Evolutionary conservation across 768 basidiomycete species (phyloP).

Genomic region (Harrya chromipes): DNA sequence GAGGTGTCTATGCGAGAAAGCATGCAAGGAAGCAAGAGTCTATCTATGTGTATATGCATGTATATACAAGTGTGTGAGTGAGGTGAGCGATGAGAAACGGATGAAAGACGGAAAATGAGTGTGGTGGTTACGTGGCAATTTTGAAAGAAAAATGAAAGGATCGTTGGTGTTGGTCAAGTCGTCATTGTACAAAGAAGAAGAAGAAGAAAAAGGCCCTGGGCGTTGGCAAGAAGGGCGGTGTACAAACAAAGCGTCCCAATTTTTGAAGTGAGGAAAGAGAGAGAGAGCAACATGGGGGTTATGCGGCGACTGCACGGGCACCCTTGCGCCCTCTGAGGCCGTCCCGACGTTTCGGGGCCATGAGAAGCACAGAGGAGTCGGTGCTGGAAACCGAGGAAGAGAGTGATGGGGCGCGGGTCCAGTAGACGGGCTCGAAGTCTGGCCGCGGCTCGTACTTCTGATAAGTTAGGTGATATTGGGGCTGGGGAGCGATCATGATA

Average conservation of each 20-base stretch:
- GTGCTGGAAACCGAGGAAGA: conserved; percentile 24
- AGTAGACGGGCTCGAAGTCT: conserved; percentile 7
- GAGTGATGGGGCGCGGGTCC: conserved; percentile 19
- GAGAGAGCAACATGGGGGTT: background rate
- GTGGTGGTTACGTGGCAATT: conserved; percentile 20
- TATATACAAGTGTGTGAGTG: conserved; percentile 36
- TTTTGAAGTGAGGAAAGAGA: conserved; percentile 8
- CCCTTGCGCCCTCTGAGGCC: conserved; percentile 15
- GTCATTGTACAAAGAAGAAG: background rate
- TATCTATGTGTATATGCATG: conserved; percentile 38
- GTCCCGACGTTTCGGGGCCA: conserved; percentile 24
- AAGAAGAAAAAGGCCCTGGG: conserved; percentile 5
- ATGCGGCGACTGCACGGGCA: conserved; percentile 12
- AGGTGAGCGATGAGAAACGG: conserved; percentile 10
- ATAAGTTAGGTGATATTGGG: conserved; percentile 15
- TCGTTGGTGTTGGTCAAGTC: background rate
- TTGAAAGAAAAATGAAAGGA: conserved; percentile 13
- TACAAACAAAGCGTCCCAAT: conserved; percentile 23
- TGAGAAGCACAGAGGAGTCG: conserved; percentile 29
- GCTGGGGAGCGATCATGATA: conserved; percentile 16
- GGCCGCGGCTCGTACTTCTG: conserved; percentile 14
- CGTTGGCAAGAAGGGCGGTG: conserved; percentile 11
- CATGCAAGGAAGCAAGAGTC: conserved; percentile 24
- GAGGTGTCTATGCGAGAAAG: conserved; percentile 28
- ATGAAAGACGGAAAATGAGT: conserved; percentile 18